Conservation (phyloP, 2,329 filamentous ascomycete species). For the Cladosporium sp. region DNA sequence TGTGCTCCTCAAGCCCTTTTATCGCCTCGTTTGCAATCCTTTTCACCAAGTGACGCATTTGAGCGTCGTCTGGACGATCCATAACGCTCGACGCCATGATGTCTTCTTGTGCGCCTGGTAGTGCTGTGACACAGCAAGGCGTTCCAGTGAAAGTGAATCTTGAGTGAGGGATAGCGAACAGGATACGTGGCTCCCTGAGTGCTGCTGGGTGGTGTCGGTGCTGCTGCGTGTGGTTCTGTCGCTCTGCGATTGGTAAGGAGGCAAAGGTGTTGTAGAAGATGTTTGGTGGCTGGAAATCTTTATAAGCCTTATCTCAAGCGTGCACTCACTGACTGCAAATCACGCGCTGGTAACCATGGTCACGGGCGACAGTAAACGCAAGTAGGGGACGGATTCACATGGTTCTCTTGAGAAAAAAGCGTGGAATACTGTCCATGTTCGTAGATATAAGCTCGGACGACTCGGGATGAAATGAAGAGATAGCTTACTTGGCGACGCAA, state of each 20-base stretch:
- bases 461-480: background rate
- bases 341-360: too few relatives aligned
- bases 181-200: too few relatives aligned
- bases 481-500: too few relatives aligned
- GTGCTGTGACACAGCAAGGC: background rate
- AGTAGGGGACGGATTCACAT: too few relatives aligned
- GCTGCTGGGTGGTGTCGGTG: background rate
- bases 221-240: background rate
- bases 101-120: background rate
- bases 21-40: slow-evolving; percentile 20
- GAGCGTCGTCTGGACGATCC: slow-evolving; percentile 5
- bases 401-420: too few relatives aligned
- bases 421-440: too few relatives aligned
- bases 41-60: background rate
- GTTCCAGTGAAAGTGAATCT: background rate
- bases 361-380: too few relatives aligned
- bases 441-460: background rate
- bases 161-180: background rate
- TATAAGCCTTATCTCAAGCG: too few relatives aligned
- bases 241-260: too few relatives aligned
- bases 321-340: too few relatives aligned
- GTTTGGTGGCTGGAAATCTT: too few relatives aligned
- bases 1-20: slow-evolving; percentile 24
- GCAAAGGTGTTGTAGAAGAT: too few relatives aligned
- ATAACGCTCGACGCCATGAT: slow-evolving; percentile 5